Evolutionary conservation across 179 eudicot species (phyloP), one percentile per base, ranked within the genome.

Genomic region (Spinacia oleracea): DNA sequence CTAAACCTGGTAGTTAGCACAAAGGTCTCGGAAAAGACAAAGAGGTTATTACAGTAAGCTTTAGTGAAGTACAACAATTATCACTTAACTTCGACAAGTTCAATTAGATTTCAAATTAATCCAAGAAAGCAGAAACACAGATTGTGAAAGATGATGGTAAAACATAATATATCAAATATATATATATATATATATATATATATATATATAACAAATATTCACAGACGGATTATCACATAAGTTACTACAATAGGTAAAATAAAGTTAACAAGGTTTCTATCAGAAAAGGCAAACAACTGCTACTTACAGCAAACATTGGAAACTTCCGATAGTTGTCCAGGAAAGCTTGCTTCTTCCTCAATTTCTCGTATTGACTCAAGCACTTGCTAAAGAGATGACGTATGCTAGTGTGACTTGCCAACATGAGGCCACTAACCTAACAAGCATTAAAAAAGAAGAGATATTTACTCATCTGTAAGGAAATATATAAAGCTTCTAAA

Each of bases 311-410:
- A 85, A 96, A 96, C 97, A 94, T 89, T 35, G 97, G 98, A 81
- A 94, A 91, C 81, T 91, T 89, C 56, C 99, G 86, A 81, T 96
- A 96, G 72, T 94, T 92, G 88, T 96, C 99, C 81, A 96, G 87
- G 87, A 96, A 96, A 82, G 98, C 99, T 79, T 94, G 98, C 84
- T 89, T 92, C 90, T 96, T 96, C 86, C 98, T 89, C 88, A 96
- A 73, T 79, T 92, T 92, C 32, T 94, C 97, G 67, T 93, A 96
- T 82, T 96, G 97, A 85, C 91, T 92, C 85, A 96, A 83, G 65
- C 94, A 92, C 88, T 91, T 94, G 87, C 92, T 87, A 84, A 96
- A 96, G 78, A 96, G 90, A 85, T 96, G 97, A 31, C 98, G 89
- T 77, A 96, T 94, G 75, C 98, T 93, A 77, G 99, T 96, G 86